phyloP scores from a whole-genome alignment of 1,284 basidiomycete genomes.

The Apiotrichum veenhuisii region DNA sequence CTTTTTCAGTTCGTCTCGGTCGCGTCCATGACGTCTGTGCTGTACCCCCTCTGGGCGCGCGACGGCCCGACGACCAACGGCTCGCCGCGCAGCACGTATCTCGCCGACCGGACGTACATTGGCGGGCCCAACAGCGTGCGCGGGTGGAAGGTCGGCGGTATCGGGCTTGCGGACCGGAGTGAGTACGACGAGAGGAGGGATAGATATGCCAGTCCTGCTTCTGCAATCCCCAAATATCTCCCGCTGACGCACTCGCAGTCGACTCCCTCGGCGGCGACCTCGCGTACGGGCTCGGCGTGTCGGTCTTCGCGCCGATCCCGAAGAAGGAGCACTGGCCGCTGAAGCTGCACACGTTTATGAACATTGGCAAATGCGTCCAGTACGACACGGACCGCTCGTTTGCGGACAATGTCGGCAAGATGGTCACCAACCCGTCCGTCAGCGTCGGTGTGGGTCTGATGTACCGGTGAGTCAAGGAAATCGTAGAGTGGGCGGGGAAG shows the following conservation, averaged over 20 bases:
- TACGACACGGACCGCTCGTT: slow-evolving; percentile 55
- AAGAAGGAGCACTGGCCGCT: slow-evolving; percentile 79
- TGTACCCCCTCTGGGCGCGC: slow-evolving; percentile 39
- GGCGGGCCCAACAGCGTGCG: slow-evolving; percentile 89
- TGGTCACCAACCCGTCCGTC: slow-evolving; percentile 53
- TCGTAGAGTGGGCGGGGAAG: neutral
- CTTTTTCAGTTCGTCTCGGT: slow-evolving; percentile 41
- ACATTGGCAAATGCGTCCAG: slow-evolving; percentile 75
- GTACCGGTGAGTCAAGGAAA: slow-evolving; percentile 57
- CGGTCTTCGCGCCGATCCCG: slow-evolving; percentile 75
- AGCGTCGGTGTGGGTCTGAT: slow-evolving; percentile 87
- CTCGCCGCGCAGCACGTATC: slow-evolving; percentile 51
- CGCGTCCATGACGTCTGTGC: slow-evolving; percentile 42
- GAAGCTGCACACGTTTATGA: slow-evolving; percentile 79
- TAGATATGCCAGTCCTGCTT: too few species aligned
- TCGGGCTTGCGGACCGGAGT: slow-evolving; percentile 81
- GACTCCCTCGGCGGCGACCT: slow-evolving; percentile 86
- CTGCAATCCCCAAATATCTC: too few species aligned
- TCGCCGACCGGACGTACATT: slow-evolving; percentile 82
- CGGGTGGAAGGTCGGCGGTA: slow-evolving; percentile 75
- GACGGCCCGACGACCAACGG: slow-evolving; percentile 3
- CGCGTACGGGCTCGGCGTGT: slow-evolving; percentile 78
- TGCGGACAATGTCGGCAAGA: slow-evolving; percentile 36
- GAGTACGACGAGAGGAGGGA: too few species aligned
- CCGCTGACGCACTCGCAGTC: slow-evolving; percentile 30